Base-by-base conservation (phyloP, 176 grass and related monocot genomes). In the Musa itinerans region DNA sequence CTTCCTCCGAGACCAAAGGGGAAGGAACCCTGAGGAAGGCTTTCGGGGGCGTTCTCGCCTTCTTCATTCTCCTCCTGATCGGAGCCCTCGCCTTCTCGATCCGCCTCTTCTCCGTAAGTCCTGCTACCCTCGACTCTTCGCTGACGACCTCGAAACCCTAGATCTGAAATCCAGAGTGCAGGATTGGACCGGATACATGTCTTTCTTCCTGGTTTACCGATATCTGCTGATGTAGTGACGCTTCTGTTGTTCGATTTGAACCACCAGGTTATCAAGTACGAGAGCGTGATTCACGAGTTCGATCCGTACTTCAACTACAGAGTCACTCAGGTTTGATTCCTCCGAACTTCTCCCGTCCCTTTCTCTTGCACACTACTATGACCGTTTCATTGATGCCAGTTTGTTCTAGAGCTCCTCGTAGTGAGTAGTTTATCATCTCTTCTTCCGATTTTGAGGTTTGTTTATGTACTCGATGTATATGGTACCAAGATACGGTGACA, bases 271-370 rank as follows among this genome's bases (percentile, higher is more conserved):
- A 99, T 99, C 61, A 99, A 95, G 84, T 99, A 99, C 52, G 96
- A 99, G 83, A 99, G 96, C 74, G 96, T 99, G 90, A 99, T 99
- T 83, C 96, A 99, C 78, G 96, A 99, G 78, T 99, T 99, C 83
- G 96, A 99, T 79, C 96, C 96, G 50, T 99, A 99, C 83, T 99
- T 99, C 85, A 99, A 99, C 75, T 99, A 81, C 85, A 87, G 96
- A 79, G 96, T 99, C 80, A 95, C 96, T 54, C 96, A 99, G 96
- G 96, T 99, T 67, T 22, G 85, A 57, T 77, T 72, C 61, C 13
- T 63, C 84, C 74, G 57, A 34, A 2, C 64, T 26, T 48, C 2
- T 13, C 53, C 52, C 0, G 0, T 10, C 11, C 48, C 19, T 19
- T 63, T 21, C 52, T 13, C 63, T 74, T 71, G 61, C 43, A 49